phyloP scores from a whole-genome alignment of 2,329 filamentous ascomycete species.

The Diaporthe ampelina region DNA sequence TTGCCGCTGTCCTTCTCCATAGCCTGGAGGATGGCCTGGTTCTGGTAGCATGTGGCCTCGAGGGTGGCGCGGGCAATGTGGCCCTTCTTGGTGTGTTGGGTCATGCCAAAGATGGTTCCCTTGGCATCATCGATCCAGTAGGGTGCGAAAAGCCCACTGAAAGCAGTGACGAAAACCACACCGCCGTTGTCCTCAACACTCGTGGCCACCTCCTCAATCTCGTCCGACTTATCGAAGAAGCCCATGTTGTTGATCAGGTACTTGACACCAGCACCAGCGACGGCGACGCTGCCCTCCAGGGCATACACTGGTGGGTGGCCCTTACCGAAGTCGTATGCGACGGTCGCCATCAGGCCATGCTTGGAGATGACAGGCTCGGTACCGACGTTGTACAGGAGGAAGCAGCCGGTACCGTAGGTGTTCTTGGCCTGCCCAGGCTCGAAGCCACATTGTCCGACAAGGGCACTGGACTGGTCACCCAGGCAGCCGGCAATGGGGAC shows the following conservation, averaged over 20 bases:
- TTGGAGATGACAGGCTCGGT: constrained; percentile 87
- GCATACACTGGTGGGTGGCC: constrained; percentile 77
- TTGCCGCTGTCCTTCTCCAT: constrained; percentile 91
- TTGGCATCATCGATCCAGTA: constrained; percentile 97
- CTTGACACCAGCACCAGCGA: constrained; percentile 85
- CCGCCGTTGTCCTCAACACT: constrained; percentile 81
- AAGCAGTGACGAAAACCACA: constrained; percentile 89
- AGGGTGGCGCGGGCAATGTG: constrained; percentile 92
- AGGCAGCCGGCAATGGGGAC: constrained; percentile 85
- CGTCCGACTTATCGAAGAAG: constrained; percentile 66
- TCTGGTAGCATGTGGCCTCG: constrained; percentile 93
- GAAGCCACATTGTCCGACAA: constrained; percentile 90
- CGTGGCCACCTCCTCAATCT: constrained; percentile 65
- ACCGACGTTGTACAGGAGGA: constrained; percentile 90
- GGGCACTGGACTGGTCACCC: constrained; percentile 87
- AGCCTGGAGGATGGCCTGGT: constrained; percentile 89
- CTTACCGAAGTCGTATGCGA: constrained; percentile 84
- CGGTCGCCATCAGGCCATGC: constrained; percentile 86
- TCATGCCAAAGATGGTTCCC: constrained; percentile 89
- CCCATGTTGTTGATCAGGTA: constrained; percentile 77
- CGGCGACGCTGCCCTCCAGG: constrained; percentile 86
- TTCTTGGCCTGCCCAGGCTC: constrained; percentile 87
- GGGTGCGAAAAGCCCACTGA: constrained; percentile 90
- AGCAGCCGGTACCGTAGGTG: constrained; percentile 92
- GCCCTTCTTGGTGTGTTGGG: constrained; percentile 85